Conservation (phyloP, 2,329 filamentous ascomycete species). For the Sporothrix sp. region DNA sequence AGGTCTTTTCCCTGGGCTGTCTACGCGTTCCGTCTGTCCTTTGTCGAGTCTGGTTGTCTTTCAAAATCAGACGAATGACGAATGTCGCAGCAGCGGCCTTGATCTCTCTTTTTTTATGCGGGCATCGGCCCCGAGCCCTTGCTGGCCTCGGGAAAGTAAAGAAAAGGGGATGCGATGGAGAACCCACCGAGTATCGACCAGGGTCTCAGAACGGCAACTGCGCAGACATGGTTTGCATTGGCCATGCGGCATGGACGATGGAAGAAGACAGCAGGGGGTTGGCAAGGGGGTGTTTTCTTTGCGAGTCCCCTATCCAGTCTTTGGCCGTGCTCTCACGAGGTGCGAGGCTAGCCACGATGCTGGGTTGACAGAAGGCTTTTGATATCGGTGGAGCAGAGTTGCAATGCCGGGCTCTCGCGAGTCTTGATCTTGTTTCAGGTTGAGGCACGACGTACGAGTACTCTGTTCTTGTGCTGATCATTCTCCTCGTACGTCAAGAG, state of each 20-base stretch:
- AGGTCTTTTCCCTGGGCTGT: too few relatives aligned
- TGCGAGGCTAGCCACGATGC: background rate
- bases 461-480: too few relatives aligned
- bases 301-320: background rate
- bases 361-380: too few relatives aligned
- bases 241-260: background rate
- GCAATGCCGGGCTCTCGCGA: background rate
- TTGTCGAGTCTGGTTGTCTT: background rate
- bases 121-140: background rate
- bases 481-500: too few relatives aligned
- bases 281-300: background rate
- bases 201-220: background rate
- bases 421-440: conserved; percentile 4
- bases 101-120: too few relatives aligned
- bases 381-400: background rate
- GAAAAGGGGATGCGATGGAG: background rate
- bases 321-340: background rate
- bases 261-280: too few relatives aligned
- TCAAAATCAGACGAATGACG: conserved; percentile 3
- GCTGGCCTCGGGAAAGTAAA: background rate
- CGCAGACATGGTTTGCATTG: background rate
- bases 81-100: background rate
- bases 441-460: too few relatives aligned
- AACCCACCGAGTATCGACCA: background rate
- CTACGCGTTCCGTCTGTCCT: too few relatives aligned